phyloP scores from a whole-genome alignment of 768 basidiomycete species.

The Collybia mongolica region DNA sequence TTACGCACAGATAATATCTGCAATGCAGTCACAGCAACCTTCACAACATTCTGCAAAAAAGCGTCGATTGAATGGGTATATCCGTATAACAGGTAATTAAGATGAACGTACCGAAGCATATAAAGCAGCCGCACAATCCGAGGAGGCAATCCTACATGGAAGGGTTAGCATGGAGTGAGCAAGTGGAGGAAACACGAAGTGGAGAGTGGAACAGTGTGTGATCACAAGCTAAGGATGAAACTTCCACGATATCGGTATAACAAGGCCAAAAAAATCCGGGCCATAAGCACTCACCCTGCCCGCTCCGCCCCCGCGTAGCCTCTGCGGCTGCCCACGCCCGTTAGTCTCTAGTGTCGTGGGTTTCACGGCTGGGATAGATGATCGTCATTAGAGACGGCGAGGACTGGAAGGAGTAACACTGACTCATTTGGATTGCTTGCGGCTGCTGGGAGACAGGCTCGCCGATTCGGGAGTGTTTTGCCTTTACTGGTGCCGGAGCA shows the following conservation, averaged over 20 bases:
- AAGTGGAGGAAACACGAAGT: background rate
- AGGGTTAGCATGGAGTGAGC: constrained; percentile 4
- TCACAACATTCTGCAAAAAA: constrained; percentile 56
- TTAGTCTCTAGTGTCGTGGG: background rate
- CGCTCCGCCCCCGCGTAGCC: constrained; percentile 72
- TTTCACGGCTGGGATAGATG: background rate
- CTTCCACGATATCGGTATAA: no score
- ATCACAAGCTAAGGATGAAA: no score
- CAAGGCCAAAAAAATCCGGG: no score
- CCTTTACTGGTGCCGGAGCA: no score
- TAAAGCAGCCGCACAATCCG: constrained; percentile 59
- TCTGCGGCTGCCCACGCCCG: constrained; percentile 34
- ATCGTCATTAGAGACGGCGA: background rate
- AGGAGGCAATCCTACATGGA: constrained; percentile 62
- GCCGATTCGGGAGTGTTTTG: background rate
- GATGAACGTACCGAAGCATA: constrained; percentile 62
- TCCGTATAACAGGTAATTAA: background rate
- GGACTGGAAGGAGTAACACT: background rate
- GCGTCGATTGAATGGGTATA: background rate
- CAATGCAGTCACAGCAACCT: constrained; percentile 70
- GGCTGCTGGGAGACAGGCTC: background rate
- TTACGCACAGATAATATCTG: constrained; percentile 68
- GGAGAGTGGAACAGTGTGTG: no score
- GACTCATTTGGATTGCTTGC: background rate
- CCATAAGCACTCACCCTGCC: constrained; percentile 50